These are phyloP conservation scores for Neophaeococcomyces mojaviensis DNA, from an alignment of 2,329 filamentous ascomycete species.

Conservation along the genomic window DNA sequence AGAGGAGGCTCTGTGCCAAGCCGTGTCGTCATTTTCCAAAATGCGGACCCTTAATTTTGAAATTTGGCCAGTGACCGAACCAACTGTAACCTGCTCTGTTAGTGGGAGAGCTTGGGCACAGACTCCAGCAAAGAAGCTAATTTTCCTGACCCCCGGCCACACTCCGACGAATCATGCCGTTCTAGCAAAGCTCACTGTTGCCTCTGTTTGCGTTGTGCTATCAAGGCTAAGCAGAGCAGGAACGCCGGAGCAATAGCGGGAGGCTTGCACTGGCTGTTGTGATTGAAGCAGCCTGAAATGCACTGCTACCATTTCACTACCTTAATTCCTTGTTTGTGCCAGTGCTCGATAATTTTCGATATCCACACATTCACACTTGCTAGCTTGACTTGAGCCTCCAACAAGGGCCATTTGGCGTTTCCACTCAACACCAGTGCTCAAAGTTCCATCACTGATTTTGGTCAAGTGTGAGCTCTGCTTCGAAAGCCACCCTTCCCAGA, in stretches of 20 bases:
- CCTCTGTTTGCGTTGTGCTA: constrained; percentile 1
- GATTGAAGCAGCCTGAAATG: not conserved
- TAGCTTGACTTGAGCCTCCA: not conserved
- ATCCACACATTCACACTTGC: too few relatives aligned
- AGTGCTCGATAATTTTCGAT: not conserved
- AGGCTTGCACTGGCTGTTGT: not conserved
- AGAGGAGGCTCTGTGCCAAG: not conserved
- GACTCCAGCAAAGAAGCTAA: not conserved
- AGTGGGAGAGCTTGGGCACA: constrained; percentile 4
- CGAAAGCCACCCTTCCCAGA: constrained; percentile 1
- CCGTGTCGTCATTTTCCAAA: not conserved
- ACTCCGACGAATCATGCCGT: not conserved
- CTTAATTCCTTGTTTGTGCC: too few relatives aligned
- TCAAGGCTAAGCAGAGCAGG: not conserved
- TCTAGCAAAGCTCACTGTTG: not conserved
- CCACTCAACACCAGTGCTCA: not conserved
- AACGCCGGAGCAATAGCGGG: not conserved
- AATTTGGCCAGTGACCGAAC: not conserved
- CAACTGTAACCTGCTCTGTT: not conserved
- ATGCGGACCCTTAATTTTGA: not conserved
- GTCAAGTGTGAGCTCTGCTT: not conserved
- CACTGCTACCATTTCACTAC: too few relatives aligned
- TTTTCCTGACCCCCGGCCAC: not conserved
- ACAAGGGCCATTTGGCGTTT: not conserved
- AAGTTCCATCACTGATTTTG: not conserved